Base-by-base conservation (phyloP, 768 basidiomycete genomes). In the Hypholoma sublateritium region DNA sequence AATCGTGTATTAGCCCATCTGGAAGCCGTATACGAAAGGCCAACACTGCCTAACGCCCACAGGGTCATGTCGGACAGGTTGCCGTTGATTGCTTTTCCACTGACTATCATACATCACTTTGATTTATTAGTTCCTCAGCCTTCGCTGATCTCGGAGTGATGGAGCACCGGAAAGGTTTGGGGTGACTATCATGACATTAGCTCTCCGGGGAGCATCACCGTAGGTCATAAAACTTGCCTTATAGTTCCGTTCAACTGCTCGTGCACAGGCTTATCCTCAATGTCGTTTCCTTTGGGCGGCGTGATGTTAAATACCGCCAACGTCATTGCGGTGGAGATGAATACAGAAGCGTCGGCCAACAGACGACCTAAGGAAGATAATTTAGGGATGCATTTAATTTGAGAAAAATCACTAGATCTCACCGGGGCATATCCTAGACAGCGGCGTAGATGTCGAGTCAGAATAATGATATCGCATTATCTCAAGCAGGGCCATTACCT, bases 211-310 rank as follows among this genome's bases (percentile, higher is more conserved):
- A n/a, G 6, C 28, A 32, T 32, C 28, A 9, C 28, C 6, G 28
- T 6, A 32, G 28, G 28, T 9, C 9, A 32, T 9, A 5, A 32
- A 2, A 9, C 65, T 32, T 36, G 77, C 80, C 80, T 81, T 59
- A 81, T 78, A 0, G 74, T 77, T 11, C 80, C 80, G 9, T 74
- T 70, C 13, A 74, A 74, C 7, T 78, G 77, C 14, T 78, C 77
- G 34, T 61, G 60, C 0, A 74, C 36, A 6, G 77, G 76, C 44
- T 72, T 72, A 5, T 76, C 59, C 21, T 62, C 59, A 24, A 59
- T 52, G 19, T 64, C 65, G 42, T 70, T 55, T 32, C 70, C 67
- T 6, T 62, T 49, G n/a, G 55, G 43, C 42, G 72, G 71, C 5
- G 68, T 60, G 47, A 80, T 75, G 58, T 76, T 63, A 60, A 79